Percentiles rank a stretch among this genome's conserved stretches.
Evolutionary conservation across 2,329 filamentous ascomycete genomes (phyloP).

Genomic region (Sporothrix mexicana): DNA sequence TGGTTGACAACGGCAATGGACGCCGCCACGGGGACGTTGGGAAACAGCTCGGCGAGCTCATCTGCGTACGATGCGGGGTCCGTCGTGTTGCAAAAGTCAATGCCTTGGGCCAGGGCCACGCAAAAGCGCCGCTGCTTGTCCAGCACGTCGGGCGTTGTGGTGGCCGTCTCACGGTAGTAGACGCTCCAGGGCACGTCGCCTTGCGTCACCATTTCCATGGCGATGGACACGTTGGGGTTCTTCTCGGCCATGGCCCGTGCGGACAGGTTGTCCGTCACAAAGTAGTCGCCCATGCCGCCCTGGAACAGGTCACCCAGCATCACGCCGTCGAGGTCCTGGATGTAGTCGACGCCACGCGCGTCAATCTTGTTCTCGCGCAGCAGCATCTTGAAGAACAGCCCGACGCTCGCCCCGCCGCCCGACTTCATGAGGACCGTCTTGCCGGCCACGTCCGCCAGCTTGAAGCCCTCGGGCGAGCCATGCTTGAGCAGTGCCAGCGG

Average conservation of each 20-base stretch:
- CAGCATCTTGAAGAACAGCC: constrained; percentile 12
- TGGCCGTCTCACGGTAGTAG: background rate
- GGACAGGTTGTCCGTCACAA: constrained; percentile 35
- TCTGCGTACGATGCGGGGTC: background rate
- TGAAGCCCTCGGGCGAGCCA: background rate
- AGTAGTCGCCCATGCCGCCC: constrained; percentile 36
- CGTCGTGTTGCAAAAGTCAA: background rate
- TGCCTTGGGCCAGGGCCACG: background rate
- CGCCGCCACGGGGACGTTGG: constrained; percentile 29
- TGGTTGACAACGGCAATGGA: constrained; percentile 32
- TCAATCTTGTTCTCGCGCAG: constrained; percentile 4
- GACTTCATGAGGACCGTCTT: constrained; percentile 14
- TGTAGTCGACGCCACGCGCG: background rate
- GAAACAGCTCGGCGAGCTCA: constrained; percentile 2
- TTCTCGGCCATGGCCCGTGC: constrained; percentile 16
- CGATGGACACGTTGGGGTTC: background rate
- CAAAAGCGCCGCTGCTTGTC: background rate
- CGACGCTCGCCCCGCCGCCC: background rate
- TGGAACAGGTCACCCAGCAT: constrained; percentile 35
- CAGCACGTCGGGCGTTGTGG: background rate
- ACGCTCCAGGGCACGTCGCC: constrained; percentile 1
- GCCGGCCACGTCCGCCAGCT: background rate
- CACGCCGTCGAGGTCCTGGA: constrained; percentile 29
- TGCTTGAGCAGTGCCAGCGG: constrained; percentile 33
- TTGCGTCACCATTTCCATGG: constrained; percentile 6